Evolutionary conservation across 148 eudicot species (phyloP), one percentile per base, ranked within the genome.

Genomic region (Silene conica): DNA sequence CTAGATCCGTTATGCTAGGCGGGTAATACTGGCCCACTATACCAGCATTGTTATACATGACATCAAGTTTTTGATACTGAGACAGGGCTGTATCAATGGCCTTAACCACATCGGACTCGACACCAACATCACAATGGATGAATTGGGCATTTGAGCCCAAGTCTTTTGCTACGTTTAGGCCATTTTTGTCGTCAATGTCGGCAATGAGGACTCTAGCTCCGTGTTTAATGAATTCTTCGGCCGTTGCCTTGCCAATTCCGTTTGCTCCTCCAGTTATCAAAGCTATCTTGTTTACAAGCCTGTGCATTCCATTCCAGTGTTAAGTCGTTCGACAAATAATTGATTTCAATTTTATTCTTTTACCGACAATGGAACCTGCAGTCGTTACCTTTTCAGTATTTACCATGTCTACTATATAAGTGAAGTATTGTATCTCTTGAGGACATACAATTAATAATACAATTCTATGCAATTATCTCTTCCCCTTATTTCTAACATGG

Each of bases 141-240:
- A 83, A 90, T 60, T 82, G 19, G n/a, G 96, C 89, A 10, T 84
- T 78, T 3, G 85, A 81, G 4, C 89, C 89, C 19, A 90, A 83
- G 16, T 79, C 73, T 1, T 67, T 59, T 20, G 84, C 86, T 0
- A 86, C 70, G 43, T 73, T 69, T 2, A n/a, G 79, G 64, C 86
- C 92, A 16, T 61, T 11, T 78, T 63, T 25, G n/a, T 43, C 34
- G 38, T 85, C 76, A 28, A 85, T 75, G 76, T 90, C 96, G 0
- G 92, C 90, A 1, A 90, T 85, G n/a, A 88, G 78, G 41, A 90
- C 92, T 78, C 83, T 83, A 71, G 96, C 96, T 7, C 90, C 96
- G 12, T 88, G 77, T 57, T 58, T 57, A 46, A 85, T 77, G 85
- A 90, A 90, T 18, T 77, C 77, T 20, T 72, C 45, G 10, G 92